Conservation (phyloP, 371 early-diverging fungal genomes). For the Mortierella sp. region DNA sequence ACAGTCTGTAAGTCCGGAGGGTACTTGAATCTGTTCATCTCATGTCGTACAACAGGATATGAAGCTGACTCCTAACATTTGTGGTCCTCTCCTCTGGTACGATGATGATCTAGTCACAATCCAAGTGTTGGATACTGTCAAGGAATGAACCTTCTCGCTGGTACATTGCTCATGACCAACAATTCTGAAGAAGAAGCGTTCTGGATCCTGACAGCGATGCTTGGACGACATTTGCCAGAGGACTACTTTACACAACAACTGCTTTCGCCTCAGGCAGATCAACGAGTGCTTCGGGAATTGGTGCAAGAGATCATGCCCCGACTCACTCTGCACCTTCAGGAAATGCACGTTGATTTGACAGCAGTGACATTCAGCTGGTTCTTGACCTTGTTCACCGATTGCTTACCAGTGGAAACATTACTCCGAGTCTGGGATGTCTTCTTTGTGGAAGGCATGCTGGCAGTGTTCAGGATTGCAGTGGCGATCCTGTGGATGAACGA, state of each 20-base stretch:
- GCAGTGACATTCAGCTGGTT: slow-evolving; percentile 60
- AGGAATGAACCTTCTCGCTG: slow-evolving; percentile 57
- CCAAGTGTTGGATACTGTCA: slow-evolving; percentile 57
- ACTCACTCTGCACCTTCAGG: slow-evolving; percentile 40
- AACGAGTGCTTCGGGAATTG: slow-evolving; percentile 51
- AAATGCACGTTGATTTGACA: slow-evolving; percentile 50
- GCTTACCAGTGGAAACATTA: slow-evolving; percentile 46
- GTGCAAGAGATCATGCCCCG: slow-evolving; percentile 51
- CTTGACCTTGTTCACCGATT: slow-evolving; percentile 54
- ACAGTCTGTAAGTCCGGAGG: slow-evolving; percentile 51
- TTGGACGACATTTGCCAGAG: slow-evolving; percentile 47
- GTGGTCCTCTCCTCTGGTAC: no score
- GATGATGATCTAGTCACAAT: slow-evolving; percentile 47
- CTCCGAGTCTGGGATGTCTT: slow-evolving; percentile 57
- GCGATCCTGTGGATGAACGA: slow-evolving; percentile 57
- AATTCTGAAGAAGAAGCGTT: slow-evolving; percentile 55
- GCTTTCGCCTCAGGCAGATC: slow-evolving; percentile 52
- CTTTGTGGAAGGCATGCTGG: slow-evolving; percentile 51
- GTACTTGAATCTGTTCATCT: no score
- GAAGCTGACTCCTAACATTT: no score
- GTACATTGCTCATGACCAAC: slow-evolving; percentile 49
- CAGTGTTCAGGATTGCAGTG: slow-evolving; percentile 50
- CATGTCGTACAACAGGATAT: neutral
- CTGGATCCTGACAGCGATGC: slow-evolving; percentile 51
- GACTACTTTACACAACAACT: slow-evolving; percentile 54